Evolutionary conservation across 148 eudicot species (phyloP), one percentile per base, ranked within the genome.

Genomic region (Diospyros lotus): DNA sequence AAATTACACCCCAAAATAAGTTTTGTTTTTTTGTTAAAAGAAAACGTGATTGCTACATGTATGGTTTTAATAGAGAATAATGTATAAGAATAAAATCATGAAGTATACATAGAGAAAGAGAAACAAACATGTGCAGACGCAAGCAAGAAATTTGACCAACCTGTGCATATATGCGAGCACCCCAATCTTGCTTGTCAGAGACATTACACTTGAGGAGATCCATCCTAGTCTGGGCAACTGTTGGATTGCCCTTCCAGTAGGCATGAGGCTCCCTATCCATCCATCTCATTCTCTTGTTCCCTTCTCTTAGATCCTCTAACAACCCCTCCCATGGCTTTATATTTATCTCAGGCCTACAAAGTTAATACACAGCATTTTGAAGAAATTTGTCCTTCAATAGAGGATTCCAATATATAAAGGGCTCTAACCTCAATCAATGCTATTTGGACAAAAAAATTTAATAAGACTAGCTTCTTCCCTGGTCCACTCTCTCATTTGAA

Each of bases 171-270:
- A 93, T 11, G 14, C 86, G 95, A 72, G 97, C 90, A 54, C 85
- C 84, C 93, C 96, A 90, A 58, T 93, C 98, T 75, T 90, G 86
- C 71, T 81, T 73, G 55, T 82, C 89, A 3, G 96, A 75, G 69
- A 83, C 87, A 81, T 93, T 93, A 69, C 98, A 93, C 38, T 78
- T 89, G 5, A 93, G 82, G 55, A 93, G 89, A 74, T 90, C 96
- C 90, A 80, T 84, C 72, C 98, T 83, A 45, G 79, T 78, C 45
- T 79, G 76, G 40, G 93, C 89, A 54, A 92, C 93, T 3, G 41
- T n/a, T 5, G 97, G 93, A 75, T 93, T 93, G 42, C 98, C 98
- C 72, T 87, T 90, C 98, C 98, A 93, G 77, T 84, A 93, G 48
- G 96, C 98, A 68, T 87, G 79, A 51, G 98, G 90, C 41, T 87